Evolutionary conservation across 2,329 filamentous ascomycete species (phyloP), one percentile per base, ranked within the genome.

Genomic region (Colletotrichum sp.): DNA sequence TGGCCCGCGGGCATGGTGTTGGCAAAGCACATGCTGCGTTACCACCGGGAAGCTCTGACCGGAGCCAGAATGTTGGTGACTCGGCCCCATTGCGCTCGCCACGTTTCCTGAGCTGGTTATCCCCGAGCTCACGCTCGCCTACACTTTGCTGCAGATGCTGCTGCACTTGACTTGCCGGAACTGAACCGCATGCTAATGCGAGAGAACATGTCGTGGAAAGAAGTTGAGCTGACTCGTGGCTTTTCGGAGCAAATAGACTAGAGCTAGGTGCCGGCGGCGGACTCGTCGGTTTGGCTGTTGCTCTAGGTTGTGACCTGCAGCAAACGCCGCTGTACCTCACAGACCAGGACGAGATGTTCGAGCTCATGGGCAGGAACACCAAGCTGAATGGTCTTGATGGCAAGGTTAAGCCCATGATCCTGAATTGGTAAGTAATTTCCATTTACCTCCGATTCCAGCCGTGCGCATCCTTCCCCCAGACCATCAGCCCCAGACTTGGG

Each of bases 1-100:
- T 99, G 97, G 97, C 96, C 96, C 5, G 96, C 96, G 1, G 97
- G 97, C 13, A 94, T 98, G 92, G 91, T 97, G 18, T 88, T 99
- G 69, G 91, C 94, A 24, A 95, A 94, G 84, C 98, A 99, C 83
- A 91, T 99, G 90, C 89, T 99, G 75, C 91, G 93, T 69, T 93
- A 93, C 82, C 94, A 95, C 80, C 88, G 87, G 77, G 86, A 90
- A n/a, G 87, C 91, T 79, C 84, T 98, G 78, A 85, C 85, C 73
- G 87, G 90, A 74, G 93, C 94, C 78, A 91, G 92, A 85, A 95
- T 98, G 95, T 98, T 84, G 84, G 93, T 90, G 81, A 65, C 63
- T 39, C 21, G 32, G 49, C 64, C 60, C 39, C 26, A n/a, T 34
- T 36, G n/a, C 21, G 13, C 34, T 66, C 55, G 36, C 55, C n/a